Evolutionary conservation across 192 early-diverging fungal genomes (phyloP), one percentile per base, ranked within the genome.

Genomic region (Chytriomyces confervae): DNA sequence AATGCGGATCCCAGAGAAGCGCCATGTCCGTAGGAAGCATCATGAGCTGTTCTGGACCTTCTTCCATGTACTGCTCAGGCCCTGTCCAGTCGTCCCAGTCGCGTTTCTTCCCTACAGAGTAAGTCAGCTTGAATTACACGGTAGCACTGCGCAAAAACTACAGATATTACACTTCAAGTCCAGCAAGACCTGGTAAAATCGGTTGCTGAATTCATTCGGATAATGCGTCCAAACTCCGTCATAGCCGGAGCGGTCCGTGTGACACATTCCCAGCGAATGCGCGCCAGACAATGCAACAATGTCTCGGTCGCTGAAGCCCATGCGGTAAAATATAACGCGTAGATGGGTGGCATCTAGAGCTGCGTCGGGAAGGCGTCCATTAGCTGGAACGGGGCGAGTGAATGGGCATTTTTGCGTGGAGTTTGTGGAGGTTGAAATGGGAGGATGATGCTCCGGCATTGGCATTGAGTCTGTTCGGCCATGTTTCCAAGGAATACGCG

Each of bases 161-260:
- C 36, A 36, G 4, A 36, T 36, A 36, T 36, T 36, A 36, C 85
- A 83, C 65, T 84, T 65, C 44, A 82, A 51, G 9, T 61, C 48
- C 16, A 72, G 51, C 2, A 87, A 77, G 48, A 83, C 91, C 61
- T 89, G 95, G 85, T 84, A 98, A 86, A 90, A 97, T 62, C 91
- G 88, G 89, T 98, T 98, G 61, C 94, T 93, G 84, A 98, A 96
- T 53, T 87, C 73, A 2, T 91, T 96, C 11, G 96, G 95, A 10
- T 93, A 89, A 77, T 91, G 86, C 65, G 92, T 95, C 97, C 97
- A 98, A 16, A 95, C 44, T 0, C 69, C 69, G 20, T 47, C 47
- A 27, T 71, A 71, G 3, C 72, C 72, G 50, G 87, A 91, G 9
- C 86, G 83, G 63, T 91, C 90, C 18, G 66, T 75, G 72, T 92